Conservation (phyloP, 768 basidiomycete genomes). For the Lentinula edodes region DNA sequence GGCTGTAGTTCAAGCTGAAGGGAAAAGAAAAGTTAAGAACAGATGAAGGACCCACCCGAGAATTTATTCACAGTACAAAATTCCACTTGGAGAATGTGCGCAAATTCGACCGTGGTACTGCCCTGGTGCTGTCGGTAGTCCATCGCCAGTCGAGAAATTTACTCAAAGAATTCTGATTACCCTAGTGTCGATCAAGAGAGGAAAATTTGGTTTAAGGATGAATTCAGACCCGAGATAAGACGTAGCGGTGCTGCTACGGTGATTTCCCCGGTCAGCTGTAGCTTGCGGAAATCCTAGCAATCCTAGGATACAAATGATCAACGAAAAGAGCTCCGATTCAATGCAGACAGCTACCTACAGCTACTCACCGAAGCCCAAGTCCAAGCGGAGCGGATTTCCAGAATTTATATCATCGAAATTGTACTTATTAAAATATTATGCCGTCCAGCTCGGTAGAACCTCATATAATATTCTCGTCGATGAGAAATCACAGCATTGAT, state of each 20-base stretch:
- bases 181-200: constrained; percentile 14
- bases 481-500: constrained; percentile 20
- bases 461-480: constrained; percentile 27
- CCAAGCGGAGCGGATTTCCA: constrained; percentile 35
- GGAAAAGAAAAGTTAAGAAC: too few species aligned
- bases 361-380: constrained; percentile 21
- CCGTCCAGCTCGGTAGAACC: constrained; percentile 26
- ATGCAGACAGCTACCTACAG: too few species aligned
- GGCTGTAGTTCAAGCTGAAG: too few species aligned
- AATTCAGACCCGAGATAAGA: constrained; percentile 18
- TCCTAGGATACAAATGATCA: too few species aligned
- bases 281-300: constrained; percentile 14
- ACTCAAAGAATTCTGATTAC: constrained; percentile 11
- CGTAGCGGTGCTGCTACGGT: constrained; percentile 18
- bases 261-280: constrained; percentile 15
- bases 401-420: constrained; percentile 34
- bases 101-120: background rate
- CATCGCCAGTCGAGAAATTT: background rate
- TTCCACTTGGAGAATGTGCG: background rate
- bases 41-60: too few species aligned
- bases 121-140: background rate
- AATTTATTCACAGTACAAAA: too few species aligned
- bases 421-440: constrained; percentile 26
- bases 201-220: constrained; percentile 13
- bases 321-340: too few species aligned